Conservation (phyloP, 2,329 filamentous ascomycete species). For the Claviceps pazoutovae region DNA sequence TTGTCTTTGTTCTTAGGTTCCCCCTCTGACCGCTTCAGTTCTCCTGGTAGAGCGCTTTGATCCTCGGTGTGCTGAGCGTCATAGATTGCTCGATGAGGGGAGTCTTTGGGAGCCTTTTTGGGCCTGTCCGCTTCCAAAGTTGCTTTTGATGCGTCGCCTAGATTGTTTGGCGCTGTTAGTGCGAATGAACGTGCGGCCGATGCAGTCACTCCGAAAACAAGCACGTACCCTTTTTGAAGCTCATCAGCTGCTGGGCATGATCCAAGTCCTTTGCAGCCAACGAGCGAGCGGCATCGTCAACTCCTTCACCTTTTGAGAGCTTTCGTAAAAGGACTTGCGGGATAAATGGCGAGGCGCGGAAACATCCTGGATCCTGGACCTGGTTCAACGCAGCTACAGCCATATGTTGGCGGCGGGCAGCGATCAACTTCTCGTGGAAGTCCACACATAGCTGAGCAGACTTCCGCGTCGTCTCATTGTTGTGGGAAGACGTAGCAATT, state of each 20-base stretch:
- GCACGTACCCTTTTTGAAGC: slow-evolving; percentile 9
- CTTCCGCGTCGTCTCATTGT: slow-evolving; percentile 21
- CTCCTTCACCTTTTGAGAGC: slow-evolving; percentile 22
- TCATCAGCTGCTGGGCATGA: slow-evolving; percentile 21
- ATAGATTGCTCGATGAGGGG: slow-evolving; percentile 29
- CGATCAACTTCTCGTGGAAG: slow-evolving; percentile 18
- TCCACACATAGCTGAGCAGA: slow-evolving; percentile 23
- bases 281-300: slow-evolving; percentile 23
- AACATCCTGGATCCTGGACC: slow-evolving; percentile 11
- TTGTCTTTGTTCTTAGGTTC: slow-evolving; percentile 25
- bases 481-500: slow-evolving; percentile 26
- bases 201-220: background rate
- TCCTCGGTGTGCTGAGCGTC: slow-evolving; percentile 25
- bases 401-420: slow-evolving; percentile 21
- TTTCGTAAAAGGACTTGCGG: slow-evolving; percentile 25
- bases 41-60: slow-evolving; percentile 27
- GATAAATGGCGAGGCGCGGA: slow-evolving; percentile 19
- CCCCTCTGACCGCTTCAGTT: slow-evolving; percentile 28
- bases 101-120: slow-evolving; percentile 10
- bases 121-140: background rate
- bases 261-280: slow-evolving; percentile 25
- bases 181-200: background rate
- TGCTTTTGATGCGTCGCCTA: background rate
- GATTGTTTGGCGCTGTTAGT: background rate
- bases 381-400: slow-evolving; percentile 15